Evolutionary conservation across 495 filamentous ascomycete species (phyloP), one percentile per base, ranked within the genome.

Genomic region (Melanomma pulvis-pyrius): DNA sequence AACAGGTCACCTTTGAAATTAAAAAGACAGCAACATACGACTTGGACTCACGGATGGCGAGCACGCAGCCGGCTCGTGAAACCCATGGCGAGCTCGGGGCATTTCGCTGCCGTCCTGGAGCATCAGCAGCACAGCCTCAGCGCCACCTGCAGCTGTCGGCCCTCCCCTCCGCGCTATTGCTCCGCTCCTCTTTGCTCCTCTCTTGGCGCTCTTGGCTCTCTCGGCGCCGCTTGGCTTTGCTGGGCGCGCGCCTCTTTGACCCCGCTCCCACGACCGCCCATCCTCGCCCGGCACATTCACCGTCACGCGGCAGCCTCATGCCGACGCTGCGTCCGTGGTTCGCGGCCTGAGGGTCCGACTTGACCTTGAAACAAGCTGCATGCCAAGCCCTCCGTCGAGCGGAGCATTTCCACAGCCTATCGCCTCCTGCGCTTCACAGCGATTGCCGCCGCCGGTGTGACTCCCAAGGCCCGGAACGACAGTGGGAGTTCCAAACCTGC

Each of bases 51-150:
- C n/a, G 9, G 9, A 12, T 32, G 21, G 28, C 13, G 49, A 28
- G 25, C 19, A 56, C 41, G 39, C 53, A 28, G 25, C 41, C 8
- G 7, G 17, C 41, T 32, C 46, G 52, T 58, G 53, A 58, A 57
- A 51, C 24, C 36, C 36, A 57, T 29, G 11, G 24, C 21, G 17
- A 11, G 44, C 32, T n/a, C 54, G 21, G 19, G 36, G 22, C 28
- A n/a, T 17, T 3, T 21, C 39, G n/a, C 4, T 26, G 24, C 6
- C 28, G 24, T 22, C 51, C 39, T 22, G 56, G 32, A n/a, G 30
- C 8, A 24, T n/a, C 30, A 26, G 25, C 32, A 30, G 48, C 65
- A 68, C 65, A 68, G 65, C 65, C 65, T 63, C 65, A 68, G 53
- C 65, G 65, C 65, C 65, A 58, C 54, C 65, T 53, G 60, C 65